Evolutionary conservation across 495 filamentous ascomycete species (phyloP), one percentile per base, ranked within the genome.

Genomic region (Penicillium cosmopolitanum): DNA sequence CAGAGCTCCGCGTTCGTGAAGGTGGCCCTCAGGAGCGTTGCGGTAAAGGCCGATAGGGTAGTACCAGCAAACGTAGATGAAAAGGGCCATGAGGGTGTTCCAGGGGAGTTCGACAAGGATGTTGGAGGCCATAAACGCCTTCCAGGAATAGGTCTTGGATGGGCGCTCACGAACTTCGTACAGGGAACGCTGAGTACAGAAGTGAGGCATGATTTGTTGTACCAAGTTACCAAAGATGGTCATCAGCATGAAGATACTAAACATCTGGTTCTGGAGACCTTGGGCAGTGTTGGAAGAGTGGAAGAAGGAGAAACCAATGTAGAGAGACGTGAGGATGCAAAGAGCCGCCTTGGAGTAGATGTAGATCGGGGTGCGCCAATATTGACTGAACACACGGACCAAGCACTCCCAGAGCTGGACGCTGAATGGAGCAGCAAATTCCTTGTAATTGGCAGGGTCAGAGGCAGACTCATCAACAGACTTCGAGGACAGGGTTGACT

Each of bases 231-330:
- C 86, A 69, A 95, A 91, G 63, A 97, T 84, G 16, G 87, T 93
- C 64, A 93, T 79, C 34, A 97, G 76, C 80, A 95, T 87, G 81
- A 97, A 96, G 69, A 96, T 87, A 73, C 87, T 81, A 73, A 96
- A 96, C 77, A 95, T 89, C 70, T 94, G 90, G 70, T 96, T 96
- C 66, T 95, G 91, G 15, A 96, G 85, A 58, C 92, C 93, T 70
- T 96, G 90, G 13, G 86, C 74, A 15, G 82, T 84, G 75, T 88
- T 91, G 57, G 84, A 71, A 0, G 90, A 83, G 16, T 87, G 82
- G 83, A 86, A 93, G 80, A 98, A 96, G 53, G 92, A 91, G 80
- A 98, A 95, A 40, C 92, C 93, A 69, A 95, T 93, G 77, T 96
- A 96, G 21, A 96, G 78, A 1, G 84, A 57, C 10, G 77, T 72